These are phyloP conservation scores for Mycosphaerella sp. DNA, from an alignment of 2,329 filamentous ascomycete genomes.

Conservation along the genomic window DNA sequence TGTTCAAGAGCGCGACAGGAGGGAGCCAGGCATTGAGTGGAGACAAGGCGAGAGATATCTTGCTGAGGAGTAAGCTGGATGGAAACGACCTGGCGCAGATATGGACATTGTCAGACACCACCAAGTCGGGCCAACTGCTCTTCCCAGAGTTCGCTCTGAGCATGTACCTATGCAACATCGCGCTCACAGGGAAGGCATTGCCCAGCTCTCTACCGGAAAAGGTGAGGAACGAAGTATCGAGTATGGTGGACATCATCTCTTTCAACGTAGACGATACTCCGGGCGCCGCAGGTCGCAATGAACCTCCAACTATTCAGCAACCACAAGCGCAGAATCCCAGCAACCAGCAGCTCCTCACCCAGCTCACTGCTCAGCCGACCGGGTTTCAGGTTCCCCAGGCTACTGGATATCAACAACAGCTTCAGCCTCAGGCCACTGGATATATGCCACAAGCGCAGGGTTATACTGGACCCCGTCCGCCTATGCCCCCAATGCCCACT, in stretches of 20 bases:
- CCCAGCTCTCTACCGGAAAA: constrained; percentile 71
- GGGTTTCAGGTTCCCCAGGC: constrained; percentile 52
- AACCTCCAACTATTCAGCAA: constrained; percentile 46
- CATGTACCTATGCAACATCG: constrained; percentile 97
- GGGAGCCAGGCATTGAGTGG: constrained; percentile 78
- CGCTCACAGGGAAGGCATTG: constrained; percentile 76
- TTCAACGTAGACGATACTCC: constrained; percentile 77
- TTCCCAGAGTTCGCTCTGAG: constrained; percentile 96
- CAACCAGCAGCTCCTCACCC: constrained; percentile 55
- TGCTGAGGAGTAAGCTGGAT: constrained; percentile 80
- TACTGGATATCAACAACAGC: constrained; percentile 47
- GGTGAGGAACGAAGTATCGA: constrained; percentile 93
- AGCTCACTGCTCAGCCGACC: constrained; percentile 49
- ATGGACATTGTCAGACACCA: constrained; percentile 93
- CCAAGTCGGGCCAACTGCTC: constrained; percentile 88
- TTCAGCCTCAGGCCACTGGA: constrained; percentile 49
- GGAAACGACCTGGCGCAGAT: constrained; percentile 87
- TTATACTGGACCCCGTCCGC: constrained; percentile 71
- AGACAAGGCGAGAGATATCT: constrained; percentile 83
- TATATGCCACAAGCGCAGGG: constrained; percentile 69
- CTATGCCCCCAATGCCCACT: constrained; percentile 77
- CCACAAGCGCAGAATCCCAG: constrained; percentile 59
- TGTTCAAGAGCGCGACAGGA: constrained; percentile 93
- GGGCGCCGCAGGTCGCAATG: constrained; percentile 46
- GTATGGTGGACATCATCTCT: constrained; percentile 99